Percentiles rank a stretch among this genome's conserved stretches.
Evolutionary conservation across 129 eudicot genomes (phyloP).

Genomic region (Arctium minus): DNA sequence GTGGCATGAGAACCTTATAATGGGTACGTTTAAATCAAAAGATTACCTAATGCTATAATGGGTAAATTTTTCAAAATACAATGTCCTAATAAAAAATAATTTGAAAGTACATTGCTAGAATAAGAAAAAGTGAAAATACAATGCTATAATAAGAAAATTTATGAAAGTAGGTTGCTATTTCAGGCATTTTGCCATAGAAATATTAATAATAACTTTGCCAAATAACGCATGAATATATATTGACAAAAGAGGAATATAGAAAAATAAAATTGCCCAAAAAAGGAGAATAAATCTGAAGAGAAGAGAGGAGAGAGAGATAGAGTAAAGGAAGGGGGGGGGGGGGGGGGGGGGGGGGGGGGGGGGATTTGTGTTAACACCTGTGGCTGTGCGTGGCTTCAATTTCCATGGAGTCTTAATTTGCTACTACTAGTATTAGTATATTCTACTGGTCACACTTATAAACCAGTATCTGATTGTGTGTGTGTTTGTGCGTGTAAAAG

Average conservation of each 20-base stretch:
- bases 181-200: too few species aligned
- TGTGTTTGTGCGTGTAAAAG: slow-evolving; percentile 15
- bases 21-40: too few species aligned
- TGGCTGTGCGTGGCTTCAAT: slow-evolving; percentile 14
- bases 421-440: slow-evolving; percentile 25
- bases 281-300: slow-evolving; percentile 19
- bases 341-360: too few species aligned
- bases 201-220: neutral
- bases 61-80: too few species aligned
- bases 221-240: neutral
- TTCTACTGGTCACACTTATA: slow-evolving; percentile 18
- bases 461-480: neutral
- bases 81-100: too few species aligned
- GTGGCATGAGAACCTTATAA: too few species aligned
- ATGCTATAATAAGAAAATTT: too few species aligned
- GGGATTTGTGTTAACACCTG: slow-evolving; percentile 3
- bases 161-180: too few species aligned
- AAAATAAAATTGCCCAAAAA: slow-evolving; percentile 20
- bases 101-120: too few species aligned
- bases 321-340: too few species aligned
- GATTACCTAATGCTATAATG: too few species aligned
- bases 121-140: too few species aligned
- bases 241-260: slow-evolving; percentile 3
- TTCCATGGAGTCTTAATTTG: slow-evolving; percentile 18
- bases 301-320: neutral